Evolutionary conservation across 2,329 filamentous ascomycete species (phyloP).

Genomic region (Lachnellula willkommii): DNA sequence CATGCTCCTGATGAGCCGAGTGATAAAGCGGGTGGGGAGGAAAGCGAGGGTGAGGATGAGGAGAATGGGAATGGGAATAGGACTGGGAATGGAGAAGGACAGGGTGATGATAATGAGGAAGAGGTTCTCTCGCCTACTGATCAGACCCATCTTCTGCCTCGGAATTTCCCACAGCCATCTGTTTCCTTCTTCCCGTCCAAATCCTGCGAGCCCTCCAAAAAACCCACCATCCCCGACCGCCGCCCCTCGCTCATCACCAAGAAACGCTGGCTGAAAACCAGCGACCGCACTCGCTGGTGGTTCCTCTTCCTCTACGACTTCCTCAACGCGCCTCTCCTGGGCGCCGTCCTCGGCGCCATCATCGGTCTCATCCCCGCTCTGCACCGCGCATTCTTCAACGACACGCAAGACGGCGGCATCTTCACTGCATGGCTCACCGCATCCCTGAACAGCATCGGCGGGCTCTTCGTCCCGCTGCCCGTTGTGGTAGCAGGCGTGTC

Average conservation of each 20-base stretch:
- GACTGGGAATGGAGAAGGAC: slow-evolving; percentile 25
- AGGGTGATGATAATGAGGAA: slow-evolving; percentile 6
- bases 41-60: slow-evolving; percentile 24
- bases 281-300: slow-evolving; percentile 31
- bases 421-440: slow-evolving; percentile 63
- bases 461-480: slow-evolving; percentile 59
- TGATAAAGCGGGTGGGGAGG: slow-evolving; percentile 20
- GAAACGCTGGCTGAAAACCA: slow-evolving; percentile 27
- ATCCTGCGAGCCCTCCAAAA: slow-evolving; percentile 4
- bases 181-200: slow-evolving; percentile 31
- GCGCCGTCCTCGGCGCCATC: slow-evolving; percentile 52
- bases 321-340: slow-evolving; percentile 57
- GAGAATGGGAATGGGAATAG: slow-evolving; percentile 14
- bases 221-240: slow-evolving; percentile 16
- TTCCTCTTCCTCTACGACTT: slow-evolving; percentile 41
- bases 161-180: slow-evolving; percentile 10
- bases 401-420: slow-evolving; percentile 53
- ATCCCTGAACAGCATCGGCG: slow-evolving; percentile 55
- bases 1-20: slow-evolving; percentile 33
- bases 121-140: slow-evolving; percentile 33
- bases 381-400: slow-evolving; percentile 57
- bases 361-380: slow-evolving; percentile 56
- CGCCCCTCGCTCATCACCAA: slow-evolving; percentile 24
- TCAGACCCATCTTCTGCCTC: slow-evolving; percentile 45
- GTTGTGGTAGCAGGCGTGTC: slow-evolving; percentile 64